phyloP scores from a whole-genome alignment of 805 yeast genomes.

The Cyberlindnera petersonii region DNA sequence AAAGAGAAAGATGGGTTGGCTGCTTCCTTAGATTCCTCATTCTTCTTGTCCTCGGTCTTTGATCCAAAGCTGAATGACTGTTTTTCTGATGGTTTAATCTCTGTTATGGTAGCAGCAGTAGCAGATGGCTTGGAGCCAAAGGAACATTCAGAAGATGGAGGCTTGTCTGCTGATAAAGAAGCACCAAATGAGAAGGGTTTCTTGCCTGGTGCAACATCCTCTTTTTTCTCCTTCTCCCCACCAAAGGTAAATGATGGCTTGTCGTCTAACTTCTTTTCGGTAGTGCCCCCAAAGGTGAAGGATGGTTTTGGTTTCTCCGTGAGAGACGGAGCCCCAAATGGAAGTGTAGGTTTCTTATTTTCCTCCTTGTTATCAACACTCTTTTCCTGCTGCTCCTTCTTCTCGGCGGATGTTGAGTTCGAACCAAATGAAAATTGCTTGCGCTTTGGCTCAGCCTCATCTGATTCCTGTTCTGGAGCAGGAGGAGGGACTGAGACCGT shows the following conservation, averaged over 20 bases:
- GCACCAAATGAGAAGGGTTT: constrained; percentile 15
- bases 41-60: constrained; percentile 3
- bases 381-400: no score
- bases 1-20: constrained; percentile 3
- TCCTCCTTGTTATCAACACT: no score
- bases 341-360: constrained; percentile 14
- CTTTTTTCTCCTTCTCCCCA: neutral
- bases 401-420: neutral
- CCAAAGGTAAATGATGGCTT: neutral
- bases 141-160: neutral
- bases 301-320: constrained; percentile 4
- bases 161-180: constrained; percentile 6
- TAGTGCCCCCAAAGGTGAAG: constrained; percentile 9
- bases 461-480: neutral
- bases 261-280: constrained; percentile 1
- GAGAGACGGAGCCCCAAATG: no score
- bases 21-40: neutral
- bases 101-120: neutral
- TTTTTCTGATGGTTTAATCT: neutral
- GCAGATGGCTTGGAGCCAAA: constrained; percentile 1
- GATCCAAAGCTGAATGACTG: constrained; percentile 14
- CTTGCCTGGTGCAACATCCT: constrained; percentile 1
- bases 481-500: neutral
- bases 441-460: neutral
- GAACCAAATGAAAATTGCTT: constrained; percentile 5